These are phyloP conservation scores for Metschnikowia cerradonensis DNA, from an alignment of 805 yeast genomes.

Conservation along the genomic window DNA sequence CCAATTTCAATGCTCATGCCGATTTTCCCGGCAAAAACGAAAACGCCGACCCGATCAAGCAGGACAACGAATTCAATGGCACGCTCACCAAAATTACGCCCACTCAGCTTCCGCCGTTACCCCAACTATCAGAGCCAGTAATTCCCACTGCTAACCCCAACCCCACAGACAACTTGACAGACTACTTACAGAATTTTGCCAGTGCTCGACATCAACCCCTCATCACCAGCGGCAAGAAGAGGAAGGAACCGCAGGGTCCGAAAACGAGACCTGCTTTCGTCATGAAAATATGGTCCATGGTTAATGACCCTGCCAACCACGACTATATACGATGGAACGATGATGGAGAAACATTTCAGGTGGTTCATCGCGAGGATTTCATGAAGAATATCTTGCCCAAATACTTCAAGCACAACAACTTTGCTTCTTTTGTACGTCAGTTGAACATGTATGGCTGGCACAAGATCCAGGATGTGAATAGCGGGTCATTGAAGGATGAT, in stretches of 20 bases:
- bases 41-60: background rate
- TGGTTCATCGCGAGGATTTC: conserved; percentile 76
- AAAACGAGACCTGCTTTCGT: conserved; percentile 86
- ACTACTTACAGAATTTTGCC: conserved; percentile 8
- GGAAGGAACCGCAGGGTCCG: conserved; percentile 32
- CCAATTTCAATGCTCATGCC: background rate
- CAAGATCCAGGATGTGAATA: conserved; percentile 87
- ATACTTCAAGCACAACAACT: conserved; percentile 92
- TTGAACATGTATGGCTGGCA: conserved; percentile 99
- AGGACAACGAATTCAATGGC: conserved; percentile 5
- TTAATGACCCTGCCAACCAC: conserved; percentile 70
- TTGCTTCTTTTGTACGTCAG: conserved; percentile 94
- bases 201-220: conserved; percentile 10
- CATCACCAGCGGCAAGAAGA: conserved; percentile 19
- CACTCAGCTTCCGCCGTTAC: conserved; percentile 14
- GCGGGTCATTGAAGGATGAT: conserved; percentile 57
- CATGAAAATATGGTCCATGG: conserved; percentile 92
- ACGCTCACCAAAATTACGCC: conserved; percentile 13
- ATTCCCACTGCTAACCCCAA: conserved; percentile 8
- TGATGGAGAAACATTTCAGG: conserved; percentile 83
- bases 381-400: conserved; percentile 82
- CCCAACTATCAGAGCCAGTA: conserved; percentile 18
- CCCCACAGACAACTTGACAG: conserved; percentile 9
- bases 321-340: conserved; percentile 78
- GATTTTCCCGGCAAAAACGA: conserved; percentile 6